Evolutionary conservation across 2,329 filamentous ascomycete species (phyloP), one percentile per base, ranked within the genome.

Genomic region (Thermomyces lanuginosus): DNA sequence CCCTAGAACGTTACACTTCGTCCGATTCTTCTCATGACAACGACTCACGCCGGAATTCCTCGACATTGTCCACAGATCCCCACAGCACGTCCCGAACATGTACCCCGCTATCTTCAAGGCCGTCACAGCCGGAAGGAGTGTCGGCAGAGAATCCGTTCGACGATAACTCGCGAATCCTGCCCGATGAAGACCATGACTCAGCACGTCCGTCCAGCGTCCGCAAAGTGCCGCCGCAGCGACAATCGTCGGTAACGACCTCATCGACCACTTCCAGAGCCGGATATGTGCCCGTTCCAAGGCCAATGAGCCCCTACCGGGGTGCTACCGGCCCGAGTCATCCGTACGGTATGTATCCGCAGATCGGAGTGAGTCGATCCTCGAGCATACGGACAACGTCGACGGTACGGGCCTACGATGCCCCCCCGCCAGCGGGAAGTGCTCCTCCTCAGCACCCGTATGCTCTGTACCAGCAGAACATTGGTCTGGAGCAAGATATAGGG

Each of bases 381-480:
- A 84, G 80, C 44, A 58, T 76, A 19, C 67, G 71, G n/a, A 81
- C 80, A 11, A 69, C 72, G 8, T 73, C 77, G 5, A 83, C 79
- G 8, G 57, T 67, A 22, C 66, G 64, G 13, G 62, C 66, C 8
- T 53, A 64, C 6, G 69, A 65, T 45, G 64, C 55, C 36, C 65
- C 72, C 3, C 70, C 75, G 39, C 60, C 61, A 7, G 67, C 71
- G 10, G 60, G 68, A 8, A 67, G 62, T 26, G 71, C 71, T 2
- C 83, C 83, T 6, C 70, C 79, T n/a, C n/a, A n/a, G 32, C 83
- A 92, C 45, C 83, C 83, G 0, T 93, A 93, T 46, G 69, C 66
- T 21, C 69, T 92, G 63, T 93, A 92, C 42, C 66, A 79, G 4
- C 84, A 93, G 46, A 82, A 72, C 39, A 80, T 78, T 0, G 64